Evolutionary conservation across 768 basidiomycete genomes (phyloP), one percentile per base, ranked within the genome.

Genomic region (Tulasnella sp.): DNA sequence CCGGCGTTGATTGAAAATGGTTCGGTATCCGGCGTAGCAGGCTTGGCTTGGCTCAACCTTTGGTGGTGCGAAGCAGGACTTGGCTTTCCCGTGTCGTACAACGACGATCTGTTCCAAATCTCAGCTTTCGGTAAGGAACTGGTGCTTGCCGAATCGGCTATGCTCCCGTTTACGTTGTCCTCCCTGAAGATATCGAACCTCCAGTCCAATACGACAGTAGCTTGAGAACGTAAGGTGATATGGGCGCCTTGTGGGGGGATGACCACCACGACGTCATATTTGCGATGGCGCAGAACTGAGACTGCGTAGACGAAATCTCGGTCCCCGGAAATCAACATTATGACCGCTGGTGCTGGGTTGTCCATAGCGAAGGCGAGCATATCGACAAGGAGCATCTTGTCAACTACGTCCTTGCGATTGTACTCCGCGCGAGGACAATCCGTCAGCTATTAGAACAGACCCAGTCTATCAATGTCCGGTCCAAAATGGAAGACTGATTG

Each of bases 321-420:
- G 83, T 92, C 91, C 23, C 89, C 90, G 0, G 91, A 87, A 80
- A 93, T 90, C 48, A 93, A 84, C 71, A 92, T 83, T 80, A 91
- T 84, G 18, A 90, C 91, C 39, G 87, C 82, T 78, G 88, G 87
- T 3, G 87, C 79, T 4, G 86, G 84, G 79, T 88, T 87, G 83
- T 92, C 91, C 81, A 90, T 87, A 23, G 89, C 91, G 82, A 89
- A 88, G 7, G 88, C 85, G 77, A 92, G 84, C 87, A 92, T 90
- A 81, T 92, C 92, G 73, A 90, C 91, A 32, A 88, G 84, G 57
- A 89, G 87, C 86, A 88, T 88, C 81, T 87, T 87, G 81, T 87
- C 87, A 20, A 85, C 87, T 5, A 86, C 82, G 57, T 84, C 83
- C 78, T 83, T 84, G 55, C 81, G 69, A 10, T 82, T 82, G 74